Evolutionary conservation across 2,329 filamentous ascomycete genomes (phyloP), one percentile per base, ranked within the genome.

Genomic region (Podosphaera fusca): DNA sequence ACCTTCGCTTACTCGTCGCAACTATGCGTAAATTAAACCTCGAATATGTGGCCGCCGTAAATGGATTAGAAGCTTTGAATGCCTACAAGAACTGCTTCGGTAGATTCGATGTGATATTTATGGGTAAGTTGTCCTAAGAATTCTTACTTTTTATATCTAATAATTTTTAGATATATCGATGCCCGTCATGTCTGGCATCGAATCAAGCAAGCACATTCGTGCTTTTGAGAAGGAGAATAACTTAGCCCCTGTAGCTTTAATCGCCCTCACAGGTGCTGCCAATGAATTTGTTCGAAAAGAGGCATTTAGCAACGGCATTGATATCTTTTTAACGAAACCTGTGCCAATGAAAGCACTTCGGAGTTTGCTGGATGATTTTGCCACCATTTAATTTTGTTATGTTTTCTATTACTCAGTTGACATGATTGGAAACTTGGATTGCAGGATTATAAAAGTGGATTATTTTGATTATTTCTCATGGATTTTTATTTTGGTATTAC

Each of bases 301-400:
- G 59, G 75, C 75, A 0, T 71, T 75, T 55, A 72, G 70, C 1
- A 74, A 71, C 54, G 76, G 76, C 0, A 69, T 79, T 5, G 75
- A 79, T 59, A 57, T 77, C 6, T 78, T 77, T 56, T 61, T 79
- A 21, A 76, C 76, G 14, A 77, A 77, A 64, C 75, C 75, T 0
- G 72, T 77, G 34, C 61, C 65, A 42, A 67, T 67, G 65, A 65
- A 62, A 51, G 59, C 62, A 30, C 50, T 67, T 46, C 61, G 62
- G 56, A 59, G 55, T 9, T 64, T 67, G 63, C 56, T 67, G 57
- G 64, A 66, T 57, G 63, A 65, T 58, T 59, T 66, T 5, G 35
- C 35, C 5, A 38, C 10, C 10, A 38, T 38, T 38, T 38, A 38
- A 38, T 6, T 6, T 6, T 38, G 5, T 38, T 10, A 38, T 6